Conservation (phyloP, 2,329 filamentous ascomycete species). For the Leptographium wingfieldii region DNA sequence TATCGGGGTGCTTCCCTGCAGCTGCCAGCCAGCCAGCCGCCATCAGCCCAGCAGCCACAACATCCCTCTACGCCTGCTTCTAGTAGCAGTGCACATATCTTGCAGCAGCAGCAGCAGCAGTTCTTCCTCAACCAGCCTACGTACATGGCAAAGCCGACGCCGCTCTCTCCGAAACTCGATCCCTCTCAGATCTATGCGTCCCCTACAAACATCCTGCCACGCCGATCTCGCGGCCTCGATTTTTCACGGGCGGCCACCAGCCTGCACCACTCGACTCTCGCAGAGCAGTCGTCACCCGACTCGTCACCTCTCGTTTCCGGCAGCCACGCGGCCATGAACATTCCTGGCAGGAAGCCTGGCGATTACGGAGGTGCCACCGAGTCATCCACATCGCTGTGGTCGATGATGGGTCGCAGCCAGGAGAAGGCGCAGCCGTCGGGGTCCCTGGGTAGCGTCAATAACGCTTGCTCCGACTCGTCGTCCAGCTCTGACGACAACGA, state of each 20-base stretch:
- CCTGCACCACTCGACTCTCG: constrained; percentile 87
- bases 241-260: constrained; percentile 90
- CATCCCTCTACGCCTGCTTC: constrained; percentile 7
- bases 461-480: constrained; percentile 62
- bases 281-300: constrained; percentile 76
- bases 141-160: constrained; percentile 39
- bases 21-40: constrained; percentile 25
- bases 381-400: constrained; percentile 60
- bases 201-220: constrained; percentile 75
- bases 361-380: constrained; percentile 44
- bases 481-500: constrained; percentile 60
- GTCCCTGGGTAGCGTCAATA: constrained; percentile 63
- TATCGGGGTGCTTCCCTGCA: constrained; percentile 56
- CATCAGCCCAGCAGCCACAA: neutral
- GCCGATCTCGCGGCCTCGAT: constrained; percentile 80
- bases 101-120: constrained; percentile 9
- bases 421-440: constrained; percentile 65
- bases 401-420: constrained; percentile 48
- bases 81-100: constrained; percentile 10
- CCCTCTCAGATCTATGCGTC: constrained; percentile 75
- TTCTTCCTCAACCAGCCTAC: constrained; percentile 20
- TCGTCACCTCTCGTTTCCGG: constrained; percentile 70
- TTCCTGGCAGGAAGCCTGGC: constrained; percentile 34
- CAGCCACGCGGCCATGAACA: constrained; percentile 38
- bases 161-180: constrained; percentile 78